A percentile compares a stretch with the other conserved stretches of the same genome.
These are phyloP conservation scores for Cystofilobasidium bisporidii DNA, from an alignment of 768 basidiomycete species.

Conservation along the genomic window DNA sequence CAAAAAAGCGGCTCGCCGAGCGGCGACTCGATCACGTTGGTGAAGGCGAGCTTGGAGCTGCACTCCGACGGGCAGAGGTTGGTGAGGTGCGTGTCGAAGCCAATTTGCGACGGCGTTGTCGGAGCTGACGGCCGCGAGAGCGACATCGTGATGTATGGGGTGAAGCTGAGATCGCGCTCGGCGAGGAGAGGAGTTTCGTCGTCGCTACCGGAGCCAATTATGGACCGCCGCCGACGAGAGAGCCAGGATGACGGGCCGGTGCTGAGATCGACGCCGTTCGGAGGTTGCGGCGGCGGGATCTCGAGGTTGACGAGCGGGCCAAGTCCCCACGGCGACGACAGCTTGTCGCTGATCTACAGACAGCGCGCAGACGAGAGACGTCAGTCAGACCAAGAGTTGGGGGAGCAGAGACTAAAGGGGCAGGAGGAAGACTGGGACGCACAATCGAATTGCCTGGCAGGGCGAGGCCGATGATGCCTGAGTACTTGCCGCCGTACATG, in stretches of 20 bases:
- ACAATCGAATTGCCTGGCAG: constrained; percentile 26
- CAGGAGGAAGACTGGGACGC: not conserved
- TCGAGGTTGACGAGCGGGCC: constrained; percentile 23
- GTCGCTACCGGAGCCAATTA: too few species aligned
- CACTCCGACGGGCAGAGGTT: constrained; percentile 7
- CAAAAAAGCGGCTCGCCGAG: constrained; percentile 19
- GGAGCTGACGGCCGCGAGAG: constrained; percentile 19
- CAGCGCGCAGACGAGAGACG: not conserved
- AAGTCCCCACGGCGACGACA: constrained; percentile 3
- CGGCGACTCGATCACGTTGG: constrained; percentile 19
- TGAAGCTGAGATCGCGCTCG: not conserved
- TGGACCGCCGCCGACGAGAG: not conserved
- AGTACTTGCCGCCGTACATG: constrained; percentile 19
- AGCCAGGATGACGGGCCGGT: not conserved
- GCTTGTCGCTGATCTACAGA: not conserved
- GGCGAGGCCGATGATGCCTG: constrained; percentile 21
- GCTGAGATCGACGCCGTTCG: not conserved
- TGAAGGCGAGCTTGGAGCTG: not conserved
- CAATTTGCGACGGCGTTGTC: constrained; percentile 10
- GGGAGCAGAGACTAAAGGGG: not conserved
- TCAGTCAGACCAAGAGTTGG: not conserved
- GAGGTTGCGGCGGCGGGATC: constrained; percentile 8
- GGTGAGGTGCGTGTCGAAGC: constrained; percentile 21
- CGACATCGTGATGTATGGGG: constrained; percentile 19
- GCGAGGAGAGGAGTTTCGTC: not conserved